Base-by-base conservation (phyloP, 805 yeast species). In the Candida chilensis region DNA sequence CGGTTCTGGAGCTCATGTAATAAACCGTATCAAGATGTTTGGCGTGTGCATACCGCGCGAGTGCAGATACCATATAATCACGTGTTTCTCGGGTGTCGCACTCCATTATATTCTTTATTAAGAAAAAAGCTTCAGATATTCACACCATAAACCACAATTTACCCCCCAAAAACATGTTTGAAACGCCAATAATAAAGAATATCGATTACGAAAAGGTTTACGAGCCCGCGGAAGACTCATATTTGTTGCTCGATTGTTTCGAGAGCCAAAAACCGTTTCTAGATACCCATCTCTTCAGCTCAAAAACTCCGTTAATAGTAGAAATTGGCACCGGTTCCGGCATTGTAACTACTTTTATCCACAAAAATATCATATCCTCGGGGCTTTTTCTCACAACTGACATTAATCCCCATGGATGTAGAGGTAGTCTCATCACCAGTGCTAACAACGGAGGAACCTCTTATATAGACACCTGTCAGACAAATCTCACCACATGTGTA, bases 301-400 rank as follows among this genome's bases (percentile, higher is more conserved):
- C 42, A 15, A 35, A 35, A 13, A 24, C 48, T 1, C 83, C 92
- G 0, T 25, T 84, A 0, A 78, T 84, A 1, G 65, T 79, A 6
- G 98, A 92, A 45, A 66, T 92, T 5, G 98, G 98, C 1, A 71
- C 88, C 3, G 98, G 98, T 0, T 78, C 96, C 1, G 98, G 98
- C 2, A 67, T 92, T 10, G 82, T 90, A 1, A 67, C 94, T 0
- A 70, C 95, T 0, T 92, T 92, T 48, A 43, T 86, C 27, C 76
- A 75, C 37, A 60, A 69, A 35, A 47, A 71, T 33, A 64, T 87
- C n/a, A 77, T 20, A 30, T 51, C 74, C 1, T 36, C 56, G 5
- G 71, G 76, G 0, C 36, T 78, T 1, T 72, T 64, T 37, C 34
- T 86, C 6, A 77, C 94, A 3, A 72, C 92, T 0, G 98, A 92